Evolutionary conservation across 2,329 filamentous ascomycete genomes (phyloP).

Genomic region (Periconia digitata): DNA sequence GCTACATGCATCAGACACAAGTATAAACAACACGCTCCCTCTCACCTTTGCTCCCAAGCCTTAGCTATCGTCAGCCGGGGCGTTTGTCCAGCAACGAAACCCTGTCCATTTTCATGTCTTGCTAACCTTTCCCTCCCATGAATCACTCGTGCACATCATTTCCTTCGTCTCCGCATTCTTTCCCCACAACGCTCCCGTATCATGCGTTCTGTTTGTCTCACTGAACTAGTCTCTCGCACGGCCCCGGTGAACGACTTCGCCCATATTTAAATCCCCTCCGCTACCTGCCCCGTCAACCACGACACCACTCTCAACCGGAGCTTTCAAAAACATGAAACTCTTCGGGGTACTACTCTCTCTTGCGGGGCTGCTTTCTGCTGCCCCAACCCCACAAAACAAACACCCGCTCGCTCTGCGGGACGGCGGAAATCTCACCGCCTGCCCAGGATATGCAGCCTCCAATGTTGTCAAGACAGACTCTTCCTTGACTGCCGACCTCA

Average conservation of each 20-base stretch:
- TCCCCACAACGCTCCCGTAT: neutral
- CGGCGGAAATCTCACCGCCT: slow-evolving; percentile 40
- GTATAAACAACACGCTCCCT: no score
- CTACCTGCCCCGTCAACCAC: neutral
- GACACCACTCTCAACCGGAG: neutral
- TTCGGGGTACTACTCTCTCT: slow-evolving; percentile 19
- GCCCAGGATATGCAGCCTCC: slow-evolving; percentile 68
- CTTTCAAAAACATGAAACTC: slow-evolving; percentile 15
- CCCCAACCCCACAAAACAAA: slow-evolving; percentile 11
- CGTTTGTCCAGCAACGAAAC: neutral
- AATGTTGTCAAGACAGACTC: slow-evolving; percentile 57
- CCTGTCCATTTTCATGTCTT: neutral
- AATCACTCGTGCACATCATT: neutral
- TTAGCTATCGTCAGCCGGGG: neutral
- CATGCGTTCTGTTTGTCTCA: neutral
- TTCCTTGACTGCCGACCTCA: slow-evolving; percentile 69
- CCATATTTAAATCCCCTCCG: neutral
- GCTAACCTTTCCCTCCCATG: neutral
- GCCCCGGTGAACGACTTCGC: neutral
- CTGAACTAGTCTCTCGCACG: neutral
- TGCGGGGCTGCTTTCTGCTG: slow-evolving; percentile 16
- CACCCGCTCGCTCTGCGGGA: neutral
- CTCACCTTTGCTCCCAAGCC: neutral
- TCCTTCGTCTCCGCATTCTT: neutral
- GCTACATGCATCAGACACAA: no score